Conservation (phyloP, 257 asterid species). For the Agastache rugosa region DNA sequence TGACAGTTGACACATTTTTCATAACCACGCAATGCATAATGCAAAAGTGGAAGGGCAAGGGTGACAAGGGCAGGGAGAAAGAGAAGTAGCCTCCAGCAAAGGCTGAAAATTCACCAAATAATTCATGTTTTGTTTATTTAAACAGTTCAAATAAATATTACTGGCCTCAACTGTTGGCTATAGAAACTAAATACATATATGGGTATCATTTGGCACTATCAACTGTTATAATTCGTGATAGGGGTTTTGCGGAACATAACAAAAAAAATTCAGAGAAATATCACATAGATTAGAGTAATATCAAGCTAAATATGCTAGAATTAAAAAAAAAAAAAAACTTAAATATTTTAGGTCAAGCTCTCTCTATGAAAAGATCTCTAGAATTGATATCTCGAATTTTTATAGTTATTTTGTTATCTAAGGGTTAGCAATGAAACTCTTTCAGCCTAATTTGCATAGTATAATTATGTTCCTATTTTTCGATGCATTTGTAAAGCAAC, state of each 20-base stretch:
- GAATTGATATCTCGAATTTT: neutral
- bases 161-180: neutral
- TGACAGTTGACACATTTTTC: conserved; percentile 31
- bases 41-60: conserved; percentile 26
- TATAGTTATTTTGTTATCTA: too few relatives aligned
- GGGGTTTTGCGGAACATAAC: neutral
- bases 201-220: too few relatives aligned
- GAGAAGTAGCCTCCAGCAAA: neutral
- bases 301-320: neutral
- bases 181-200: neutral
- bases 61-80: neutral
- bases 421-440: neutral
- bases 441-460: neutral
- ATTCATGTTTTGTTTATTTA: conserved; percentile 16
- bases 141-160: neutral
- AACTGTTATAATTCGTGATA: neutral
- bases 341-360: neutral
- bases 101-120: conserved; percentile 17
- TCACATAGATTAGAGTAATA: neutral
- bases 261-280: neutral
- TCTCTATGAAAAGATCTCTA: neutral
- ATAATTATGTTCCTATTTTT: neutral
- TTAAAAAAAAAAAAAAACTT: neutral
- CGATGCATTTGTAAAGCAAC: neutral
- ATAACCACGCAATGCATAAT: conserved; percentile 36